Evolutionary conservation across 352 stramenopile species (phyloP), one percentile per base, ranked within the genome.

Genomic region (Pythium sp.): DNA sequence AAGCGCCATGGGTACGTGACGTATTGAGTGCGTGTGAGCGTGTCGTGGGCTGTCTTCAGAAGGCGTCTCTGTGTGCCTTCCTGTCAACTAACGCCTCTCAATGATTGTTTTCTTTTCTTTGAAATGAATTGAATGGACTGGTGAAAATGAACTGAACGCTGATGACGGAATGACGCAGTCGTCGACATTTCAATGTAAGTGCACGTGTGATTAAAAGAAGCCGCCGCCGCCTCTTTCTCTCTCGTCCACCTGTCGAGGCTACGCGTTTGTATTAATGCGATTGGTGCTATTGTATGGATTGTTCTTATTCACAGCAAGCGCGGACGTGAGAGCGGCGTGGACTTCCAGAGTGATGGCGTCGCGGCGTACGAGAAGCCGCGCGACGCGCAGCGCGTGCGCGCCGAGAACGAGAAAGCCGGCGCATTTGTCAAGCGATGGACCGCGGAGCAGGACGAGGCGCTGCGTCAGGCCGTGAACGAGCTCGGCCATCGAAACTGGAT

Each of bases 401-500:
- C 70, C 12, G 80, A 84, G 49, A 85, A 82, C 56, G 84, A 87
- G 64, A 85, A 82, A 57, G 72, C 36, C 14, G 68, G 53, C 24
- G 73, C 76, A 8, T 70, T 72, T 11, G 82, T 77, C 62, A 89
- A 90, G 66, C 87, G 87, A 36, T 95, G 87, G 87, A 95, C 87
- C 8, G 76, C 82, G 5, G 87, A 94, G 63, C 87, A 95, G 86
- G 91, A 97, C 64, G 83, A 95, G 18, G 87, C 86, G 43, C 78
- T 97, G 26, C 88, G 88, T 30, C 68, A 78, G 24, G 91, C 87
- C 8, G 88, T 97, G 15, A 80, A 81, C 3, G 83, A 92, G 66
- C 83, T 92, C 26, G 89, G 88, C 6, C 81, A 92, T 55, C 77
- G 84, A n/a, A 96, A 97, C 74, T 97, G 91, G 91, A 96, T 95